Evolutionary conservation across 2,329 filamentous ascomycete genomes (phyloP).

Genomic region (Pseudocercospora fuligena): DNA sequence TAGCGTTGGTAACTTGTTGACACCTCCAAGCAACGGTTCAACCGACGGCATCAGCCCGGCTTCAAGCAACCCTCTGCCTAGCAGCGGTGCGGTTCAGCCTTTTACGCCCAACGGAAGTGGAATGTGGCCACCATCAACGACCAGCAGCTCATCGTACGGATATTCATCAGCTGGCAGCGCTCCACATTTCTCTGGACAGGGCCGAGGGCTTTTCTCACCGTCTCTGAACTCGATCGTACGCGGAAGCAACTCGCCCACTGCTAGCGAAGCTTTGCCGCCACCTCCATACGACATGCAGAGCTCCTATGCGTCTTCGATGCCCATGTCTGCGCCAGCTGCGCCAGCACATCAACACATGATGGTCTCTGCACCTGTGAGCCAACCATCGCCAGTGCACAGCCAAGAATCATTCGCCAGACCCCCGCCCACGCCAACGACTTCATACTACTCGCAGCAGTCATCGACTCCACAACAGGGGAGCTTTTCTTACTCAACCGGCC

Average conservation of each 20-base stretch:
- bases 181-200: constrained; percentile 53
- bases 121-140: constrained; percentile 60
- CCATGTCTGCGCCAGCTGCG: constrained; percentile 60
- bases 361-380: constrained; percentile 38
- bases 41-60: constrained; percentile 67
- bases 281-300: constrained; percentile 70
- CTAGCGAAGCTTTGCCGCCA: constrained; percentile 66
- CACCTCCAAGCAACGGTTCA: constrained; percentile 64
- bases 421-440: constrained; percentile 64
- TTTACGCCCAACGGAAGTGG: constrained; percentile 66
- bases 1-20: constrained; percentile 66
- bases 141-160: constrained; percentile 62
- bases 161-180: constrained; percentile 52
- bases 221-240: constrained; percentile 60
- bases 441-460: constrained; percentile 63
- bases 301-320: constrained; percentile 61
- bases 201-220: constrained; percentile 62
- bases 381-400: constrained; percentile 60
- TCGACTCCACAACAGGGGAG: constrained; percentile 55
- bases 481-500: constrained; percentile 56
- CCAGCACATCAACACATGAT: constrained; percentile 50
- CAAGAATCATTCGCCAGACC: constrained; percentile 64
- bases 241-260: constrained; percentile 63
- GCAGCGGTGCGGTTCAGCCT: constrained; percentile 57
- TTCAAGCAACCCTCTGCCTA: constrained; percentile 64